Percentiles rank a stretch among this genome's conserved stretches.
phyloP scores from a whole-genome alignment of 2,329 filamentous ascomycete genomes.

The Pseudodiploospora longispora region DNA sequence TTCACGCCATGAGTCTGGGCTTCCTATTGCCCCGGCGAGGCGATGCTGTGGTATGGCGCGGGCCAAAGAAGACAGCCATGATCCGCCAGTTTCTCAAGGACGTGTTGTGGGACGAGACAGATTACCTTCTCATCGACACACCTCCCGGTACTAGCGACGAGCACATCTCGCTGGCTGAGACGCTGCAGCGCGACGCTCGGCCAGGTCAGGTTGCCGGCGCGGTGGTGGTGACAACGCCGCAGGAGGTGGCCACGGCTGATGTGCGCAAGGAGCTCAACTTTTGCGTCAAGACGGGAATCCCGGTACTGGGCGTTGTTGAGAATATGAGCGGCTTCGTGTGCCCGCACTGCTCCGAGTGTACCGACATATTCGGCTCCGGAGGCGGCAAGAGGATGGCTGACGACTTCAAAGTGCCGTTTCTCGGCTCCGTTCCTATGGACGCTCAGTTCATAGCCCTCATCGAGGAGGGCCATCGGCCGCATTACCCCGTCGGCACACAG shows the following conservation, averaged over 20 bases:
- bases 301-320: constrained; percentile 82
- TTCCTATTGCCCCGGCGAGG: constrained; percentile 78
- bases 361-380: constrained; percentile 86
- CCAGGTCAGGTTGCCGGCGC: constrained; percentile 72
- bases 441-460: constrained; percentile 83
- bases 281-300: constrained; percentile 73
- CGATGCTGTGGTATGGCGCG: constrained; percentile 94
- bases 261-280: constrained; percentile 95
- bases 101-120: constrained; percentile 79
- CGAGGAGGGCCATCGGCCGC: constrained; percentile 60
- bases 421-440: constrained; percentile 86
- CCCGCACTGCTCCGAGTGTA: constrained; percentile 73
- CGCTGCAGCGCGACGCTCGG: constrained; percentile 55
- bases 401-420: constrained; percentile 75
- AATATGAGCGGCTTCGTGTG: constrained; percentile 96
- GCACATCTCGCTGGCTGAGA: constrained; percentile 91
- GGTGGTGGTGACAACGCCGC: constrained; percentile 91
- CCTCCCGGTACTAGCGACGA: constrained; percentile 95
- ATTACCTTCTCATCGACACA: constrained; percentile 91
- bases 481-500: constrained; percentile 60
- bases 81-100: constrained; percentile 91
- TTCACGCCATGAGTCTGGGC: constrained; percentile 85
- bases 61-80: constrained; percentile 98
- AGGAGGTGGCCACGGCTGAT: constrained; percentile 87
- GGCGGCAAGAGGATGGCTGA: constrained; percentile 83